phyloP scores from a whole-genome alignment of 163 green algal genomes.

The Chlamydomonas reinhardtii region DNA sequence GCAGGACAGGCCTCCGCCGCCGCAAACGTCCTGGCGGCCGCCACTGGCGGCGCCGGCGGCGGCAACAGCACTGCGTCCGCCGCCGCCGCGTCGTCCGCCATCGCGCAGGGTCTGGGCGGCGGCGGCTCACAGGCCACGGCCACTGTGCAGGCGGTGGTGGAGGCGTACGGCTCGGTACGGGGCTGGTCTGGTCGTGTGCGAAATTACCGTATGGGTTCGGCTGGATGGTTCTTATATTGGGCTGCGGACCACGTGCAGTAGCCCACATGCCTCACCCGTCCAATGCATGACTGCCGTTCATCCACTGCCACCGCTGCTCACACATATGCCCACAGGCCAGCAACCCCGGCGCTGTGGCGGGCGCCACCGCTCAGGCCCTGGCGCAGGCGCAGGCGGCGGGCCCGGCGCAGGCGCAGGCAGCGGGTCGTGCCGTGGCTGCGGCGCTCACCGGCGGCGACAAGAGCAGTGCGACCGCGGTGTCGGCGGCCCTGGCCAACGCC shows the following conservation, averaged over 20 bases:
- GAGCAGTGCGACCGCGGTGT: slow-evolving; percentile 7
- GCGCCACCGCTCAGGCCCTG: slow-evolving; percentile 17
- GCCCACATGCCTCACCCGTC: too few relatives aligned
- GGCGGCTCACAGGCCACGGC: slow-evolving; percentile 29
- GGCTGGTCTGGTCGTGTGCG: not conserved
- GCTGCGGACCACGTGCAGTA: too few relatives aligned
- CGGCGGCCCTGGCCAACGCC: slow-evolving; percentile 25
- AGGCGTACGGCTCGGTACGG: slow-evolving; percentile 18
- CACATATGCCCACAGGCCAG: not conserved
- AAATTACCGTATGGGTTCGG: too few relatives aligned
- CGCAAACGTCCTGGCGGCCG: slow-evolving; percentile 18
- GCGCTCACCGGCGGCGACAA: slow-evolving; percentile 32
- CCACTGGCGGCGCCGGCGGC: slow-evolving; percentile 15
- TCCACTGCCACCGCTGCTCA: too few relatives aligned
- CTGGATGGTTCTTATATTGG: too few relatives aligned
- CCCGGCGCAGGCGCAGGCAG: slow-evolving; percentile 35
- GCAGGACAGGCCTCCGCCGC: slow-evolving; percentile 35
- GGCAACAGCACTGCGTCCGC: not conserved
- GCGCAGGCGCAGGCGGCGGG: slow-evolving; percentile 8
- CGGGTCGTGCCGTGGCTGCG: slow-evolving; percentile 38
- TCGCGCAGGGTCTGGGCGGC: not conserved
- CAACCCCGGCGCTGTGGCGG: not conserved
- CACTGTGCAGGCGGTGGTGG: slow-evolving; percentile 28
- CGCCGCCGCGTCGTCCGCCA: slow-evolving; percentile 23
- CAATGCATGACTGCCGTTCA: too few relatives aligned